Percentiles rank a stretch among this genome's conserved stretches.
These are phyloP conservation scores for Pleoardoris graminearum DNA, from an alignment of 2,329 filamentous ascomycete species.

Conservation along the genomic window DNA sequence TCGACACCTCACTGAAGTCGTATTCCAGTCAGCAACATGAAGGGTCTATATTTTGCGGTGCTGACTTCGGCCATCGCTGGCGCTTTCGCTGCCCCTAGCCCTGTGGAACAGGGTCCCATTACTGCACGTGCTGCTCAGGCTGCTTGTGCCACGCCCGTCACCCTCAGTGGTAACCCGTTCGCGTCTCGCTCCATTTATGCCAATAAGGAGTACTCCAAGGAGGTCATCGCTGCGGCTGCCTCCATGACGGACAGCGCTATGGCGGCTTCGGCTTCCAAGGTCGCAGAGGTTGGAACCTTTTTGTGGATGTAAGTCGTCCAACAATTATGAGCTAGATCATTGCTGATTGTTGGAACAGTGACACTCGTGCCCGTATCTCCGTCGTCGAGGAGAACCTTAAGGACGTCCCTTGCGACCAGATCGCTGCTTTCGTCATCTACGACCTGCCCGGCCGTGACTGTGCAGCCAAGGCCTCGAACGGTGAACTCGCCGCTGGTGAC, in stretches of 20 bases:
- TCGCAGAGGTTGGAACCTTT: conserved; percentile 57
- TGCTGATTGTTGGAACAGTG: conserved; percentile 25
- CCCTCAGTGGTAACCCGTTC: conserved; percentile 58
- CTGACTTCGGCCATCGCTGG: conserved; percentile 42
- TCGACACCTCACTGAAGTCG: conserved; percentile 26
- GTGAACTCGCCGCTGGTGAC: conserved; percentile 62
- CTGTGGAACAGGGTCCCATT: conserved; percentile 38
- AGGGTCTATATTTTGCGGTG: conserved; percentile 38
- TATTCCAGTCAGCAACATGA: conserved; percentile 36
- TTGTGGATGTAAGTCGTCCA: conserved; percentile 55
- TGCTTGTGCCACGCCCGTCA: conserved; percentile 42
- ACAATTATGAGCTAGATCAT: not conserved
- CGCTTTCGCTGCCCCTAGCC: conserved; percentile 40
- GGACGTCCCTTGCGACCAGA: conserved; percentile 52
- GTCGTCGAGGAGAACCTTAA: conserved; percentile 56
- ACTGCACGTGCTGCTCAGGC: conserved; percentile 35
- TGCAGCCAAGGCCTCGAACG: conserved; percentile 66
- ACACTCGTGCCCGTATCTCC: conserved; percentile 56
- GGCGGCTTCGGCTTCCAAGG: conserved; percentile 54
- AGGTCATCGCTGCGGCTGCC: conserved; percentile 61
- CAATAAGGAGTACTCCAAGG: conserved; percentile 58
- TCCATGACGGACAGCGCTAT: conserved; percentile 57
- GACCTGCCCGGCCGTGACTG: conserved; percentile 68
- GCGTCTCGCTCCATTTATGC: conserved; percentile 53
- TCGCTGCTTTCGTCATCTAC: conserved; percentile 64